A percentile compares a stretch with the other conserved stretches of the same genome.
phyloP scores from a whole-genome alignment of 106 monocot species.

The Posidonia australis region DNA sequence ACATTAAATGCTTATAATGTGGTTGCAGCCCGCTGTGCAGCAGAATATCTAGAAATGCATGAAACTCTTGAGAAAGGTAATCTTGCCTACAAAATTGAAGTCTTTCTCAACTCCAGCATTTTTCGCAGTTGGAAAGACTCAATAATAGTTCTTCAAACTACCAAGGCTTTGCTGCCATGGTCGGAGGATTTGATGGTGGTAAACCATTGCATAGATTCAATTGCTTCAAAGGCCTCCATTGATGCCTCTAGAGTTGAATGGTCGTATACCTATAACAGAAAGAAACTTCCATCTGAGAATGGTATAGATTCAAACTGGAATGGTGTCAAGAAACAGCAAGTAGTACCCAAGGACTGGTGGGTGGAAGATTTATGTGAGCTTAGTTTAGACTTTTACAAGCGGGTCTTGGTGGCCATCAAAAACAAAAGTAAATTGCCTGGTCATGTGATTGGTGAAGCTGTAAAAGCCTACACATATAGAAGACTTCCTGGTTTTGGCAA shows the following conservation, averaged over 20 bases:
- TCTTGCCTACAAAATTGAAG: constrained; percentile 76
- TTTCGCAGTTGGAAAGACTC: constrained; percentile 95
- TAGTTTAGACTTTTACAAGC: constrained; percentile 59
- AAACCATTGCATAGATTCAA: constrained; percentile 56
- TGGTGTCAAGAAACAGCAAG: constrained; percentile 43
- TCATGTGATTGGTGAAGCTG: constrained; percentile 74
- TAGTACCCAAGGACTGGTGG: constrained; percentile 95
- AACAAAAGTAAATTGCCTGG: constrained; percentile 29
- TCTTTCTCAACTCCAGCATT: constrained; percentile 73
- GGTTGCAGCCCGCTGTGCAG: constrained; percentile 62
- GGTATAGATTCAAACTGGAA: constrained; percentile 44
- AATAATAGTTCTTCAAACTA: constrained; percentile 67
- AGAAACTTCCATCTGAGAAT: constrained; percentile 55
- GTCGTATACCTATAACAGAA: constrained; percentile 81
- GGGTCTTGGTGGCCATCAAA: constrained; percentile 48
- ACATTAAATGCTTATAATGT: constrained; percentile 95
- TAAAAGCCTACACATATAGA: constrained; percentile 59
- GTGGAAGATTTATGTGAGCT: constrained; percentile 80
- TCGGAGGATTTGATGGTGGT: constrained; percentile 73
- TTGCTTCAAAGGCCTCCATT: constrained; percentile 62
- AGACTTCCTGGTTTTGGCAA: constrained; percentile 38
- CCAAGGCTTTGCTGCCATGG: constrained; percentile 59
- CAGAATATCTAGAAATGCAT: constrained; percentile 82
- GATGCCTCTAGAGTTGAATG: constrained; percentile 73
- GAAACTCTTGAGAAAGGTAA: constrained; percentile 74